Base-by-base conservation (phyloP, 768 basidiomycete genomes). In the Naganishia vaughanmartiniae region DNA sequence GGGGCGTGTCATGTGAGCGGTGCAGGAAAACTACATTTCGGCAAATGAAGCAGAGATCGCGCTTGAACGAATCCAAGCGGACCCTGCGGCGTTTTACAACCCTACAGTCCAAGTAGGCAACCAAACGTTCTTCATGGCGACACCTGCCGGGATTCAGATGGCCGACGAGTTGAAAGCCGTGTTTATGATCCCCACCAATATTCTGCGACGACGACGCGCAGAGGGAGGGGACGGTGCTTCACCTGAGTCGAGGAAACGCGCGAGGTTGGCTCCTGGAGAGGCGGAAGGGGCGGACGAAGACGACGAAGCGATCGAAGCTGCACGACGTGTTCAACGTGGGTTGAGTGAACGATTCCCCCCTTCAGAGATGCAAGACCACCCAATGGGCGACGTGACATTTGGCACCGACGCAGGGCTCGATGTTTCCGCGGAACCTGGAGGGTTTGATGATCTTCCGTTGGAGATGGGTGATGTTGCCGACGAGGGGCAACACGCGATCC, bases 1-100 rank as follows among this genome's bases (percentile, higher is more conserved):
- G 12, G 36, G 66, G 39, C 54, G 54, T 46, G 54, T 21, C 26
- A 39, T 24, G 5, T 42, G 5, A 12, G 3, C 26, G 10, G 14
- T 45, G 31, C 75, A 82, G 72, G 91, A 93, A 60, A 88, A 88
- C 36, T 94, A 88, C 80, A 87, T 98, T 34, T 93, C 93, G 7
- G 86, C 89, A 21, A 93, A 93, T 2, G 83, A 90, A 1, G 84
- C 91, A 55, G 87, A 94, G 67, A 89, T 94, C 87, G 89, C 90
- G 34, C 86, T 97, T 21, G 84, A 91, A 67, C 89, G 91, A 76
- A 91, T 96, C 74, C 87, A 90, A 31, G 87, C 89, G 12, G 90
- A 96, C 76, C 93, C 93, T 28, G 81, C 90, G 5, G 84, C 88
- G 10, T 89, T 93, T 79, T 97, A 93, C 83, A 82, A 96, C 56